Conservation (phyloP, 129 eudicot species). For the Tanacetum coccineum region DNA sequence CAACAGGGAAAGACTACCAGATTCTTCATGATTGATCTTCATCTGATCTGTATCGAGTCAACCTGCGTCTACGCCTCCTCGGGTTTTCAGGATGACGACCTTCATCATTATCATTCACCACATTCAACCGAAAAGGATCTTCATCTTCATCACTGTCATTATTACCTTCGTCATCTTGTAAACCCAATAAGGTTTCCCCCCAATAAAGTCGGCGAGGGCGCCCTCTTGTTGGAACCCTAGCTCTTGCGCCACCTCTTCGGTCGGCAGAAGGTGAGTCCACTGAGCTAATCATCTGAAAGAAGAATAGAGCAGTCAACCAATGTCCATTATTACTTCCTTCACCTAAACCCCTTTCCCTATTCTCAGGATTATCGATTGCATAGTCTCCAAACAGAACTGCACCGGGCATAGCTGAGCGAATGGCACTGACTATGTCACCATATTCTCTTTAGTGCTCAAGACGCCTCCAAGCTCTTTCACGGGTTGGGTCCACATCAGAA, state of each 20-base stretch:
- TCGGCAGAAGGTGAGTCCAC: conserved; percentile 45
- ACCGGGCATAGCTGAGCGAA: conserved; percentile 87
- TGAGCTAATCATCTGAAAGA: conserved; percentile 83
- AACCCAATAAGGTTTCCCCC: conserved; percentile 78
- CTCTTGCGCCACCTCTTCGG: conserved; percentile 55
- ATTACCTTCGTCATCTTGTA: conserved; percentile 53
- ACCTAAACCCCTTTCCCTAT: conserved; percentile 43
- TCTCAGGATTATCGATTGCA: conserved; percentile 55
- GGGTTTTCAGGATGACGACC: conserved; percentile 38
- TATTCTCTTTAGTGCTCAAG: conserved; percentile 80
- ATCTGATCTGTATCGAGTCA: conserved; percentile 56
- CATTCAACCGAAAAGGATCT: conserved; percentile 34
- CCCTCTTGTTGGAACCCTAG: conserved; percentile 50
- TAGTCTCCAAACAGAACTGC: conserved; percentile 80
- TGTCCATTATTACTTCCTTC: conserved; percentile 42
- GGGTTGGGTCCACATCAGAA: conserved; percentile 73
- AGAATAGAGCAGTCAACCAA: conserved; percentile 60
- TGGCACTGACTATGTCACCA: conserved; percentile 84
- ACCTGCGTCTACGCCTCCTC: conserved; percentile 64
- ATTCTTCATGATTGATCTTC: conserved; percentile 50
- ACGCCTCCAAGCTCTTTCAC: conserved; percentile 83
- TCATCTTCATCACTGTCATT: conserved; percentile 42
- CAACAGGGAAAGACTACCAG: conserved; percentile 37
- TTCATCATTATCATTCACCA: conserved; percentile 42
- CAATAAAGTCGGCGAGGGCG: conserved; percentile 55